These are phyloP conservation scores for Cornus suecica DNA, from an alignment of 148 eudicot species.

Conservation along the genomic window DNA sequence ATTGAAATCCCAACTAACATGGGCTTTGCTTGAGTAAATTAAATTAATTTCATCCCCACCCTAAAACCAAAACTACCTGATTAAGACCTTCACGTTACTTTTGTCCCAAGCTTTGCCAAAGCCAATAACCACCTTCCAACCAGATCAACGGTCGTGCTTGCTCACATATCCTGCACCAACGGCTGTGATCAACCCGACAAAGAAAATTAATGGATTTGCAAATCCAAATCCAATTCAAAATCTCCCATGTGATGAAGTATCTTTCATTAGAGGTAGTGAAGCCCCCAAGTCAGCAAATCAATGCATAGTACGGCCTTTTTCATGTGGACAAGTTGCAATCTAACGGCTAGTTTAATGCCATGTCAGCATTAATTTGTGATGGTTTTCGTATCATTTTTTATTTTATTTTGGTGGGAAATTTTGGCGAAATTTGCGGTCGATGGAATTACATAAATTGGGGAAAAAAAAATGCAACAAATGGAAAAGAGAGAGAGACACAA, in stretches of 20 bases:
- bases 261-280: conserved; percentile 11
- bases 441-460: too few species aligned
- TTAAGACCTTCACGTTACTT: conserved; percentile 3
- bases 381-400: too few species aligned
- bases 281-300: conserved; percentile 8
- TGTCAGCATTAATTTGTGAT: not conserved
- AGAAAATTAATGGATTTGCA: not conserved
- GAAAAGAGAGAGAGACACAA: not conserved
- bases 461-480: not conserved
- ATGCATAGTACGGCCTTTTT: conserved; percentile 15
- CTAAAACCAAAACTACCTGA: not conserved
- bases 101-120: not conserved
- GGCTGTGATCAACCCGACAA: not conserved
- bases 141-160: not conserved
- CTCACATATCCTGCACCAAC: not conserved
- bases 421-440: conserved; percentile 8
- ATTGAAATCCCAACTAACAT: not conserved
- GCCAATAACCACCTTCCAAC: not conserved
- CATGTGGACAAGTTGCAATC: not conserved
- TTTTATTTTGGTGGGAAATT: not conserved
- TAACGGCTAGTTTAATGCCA: not conserved
- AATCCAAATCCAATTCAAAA: not conserved
- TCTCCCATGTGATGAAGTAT: conserved; percentile 43
- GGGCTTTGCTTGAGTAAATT: not conserved
- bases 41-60: not conserved